Evolutionary conservation across 2,329 filamentous ascomycete genomes (phyloP).

Genomic region (Blastomyces parvus): DNA sequence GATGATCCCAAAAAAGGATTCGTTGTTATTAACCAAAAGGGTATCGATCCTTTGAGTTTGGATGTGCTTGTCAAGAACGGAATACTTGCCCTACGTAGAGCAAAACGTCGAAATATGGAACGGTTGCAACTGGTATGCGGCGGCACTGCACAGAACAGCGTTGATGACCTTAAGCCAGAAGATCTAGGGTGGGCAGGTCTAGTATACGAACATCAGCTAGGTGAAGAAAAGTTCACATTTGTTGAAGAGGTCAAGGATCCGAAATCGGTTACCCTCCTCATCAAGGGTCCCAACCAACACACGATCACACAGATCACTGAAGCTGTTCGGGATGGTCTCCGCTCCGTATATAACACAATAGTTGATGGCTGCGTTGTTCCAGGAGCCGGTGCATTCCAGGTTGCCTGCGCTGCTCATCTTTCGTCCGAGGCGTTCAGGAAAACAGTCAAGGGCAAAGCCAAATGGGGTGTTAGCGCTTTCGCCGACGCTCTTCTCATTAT

Average conservation of each 20-base stretch:
- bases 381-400: slow-evolving; percentile 89
- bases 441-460: slow-evolving; percentile 94
- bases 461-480: slow-evolving; percentile 91
- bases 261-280: slow-evolving; percentile 93
- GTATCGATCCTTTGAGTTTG: slow-evolving; percentile 90
- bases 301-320: slow-evolving; percentile 96
- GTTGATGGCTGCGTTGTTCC: slow-evolving; percentile 95
- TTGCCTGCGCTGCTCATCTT: slow-evolving; percentile 80
- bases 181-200: slow-evolving; percentile 90
- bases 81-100: slow-evolving; percentile 84
- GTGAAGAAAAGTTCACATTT: slow-evolving; percentile 99
- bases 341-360: slow-evolving; percentile 98
- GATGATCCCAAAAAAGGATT: slow-evolving; percentile 90
- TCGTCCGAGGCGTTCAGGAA: slow-evolving; percentile 78
- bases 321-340: slow-evolving; percentile 85
- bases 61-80: slow-evolving; percentile 97
- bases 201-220: slow-evolving; percentile 94
- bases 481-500: slow-evolving; percentile 91
- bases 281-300: slow-evolving; percentile 95
- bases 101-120: slow-evolving; percentile 99
- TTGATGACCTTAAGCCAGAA: slow-evolving; percentile 81
- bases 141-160: slow-evolving; percentile 85
- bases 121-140: slow-evolving; percentile 90
- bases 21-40: slow-evolving; percentile 98
- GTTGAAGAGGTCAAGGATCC: slow-evolving; percentile 97